phyloP scores from a whole-genome alignment of 23 red algal genomes.

The Chondrus crispus region DNA sequence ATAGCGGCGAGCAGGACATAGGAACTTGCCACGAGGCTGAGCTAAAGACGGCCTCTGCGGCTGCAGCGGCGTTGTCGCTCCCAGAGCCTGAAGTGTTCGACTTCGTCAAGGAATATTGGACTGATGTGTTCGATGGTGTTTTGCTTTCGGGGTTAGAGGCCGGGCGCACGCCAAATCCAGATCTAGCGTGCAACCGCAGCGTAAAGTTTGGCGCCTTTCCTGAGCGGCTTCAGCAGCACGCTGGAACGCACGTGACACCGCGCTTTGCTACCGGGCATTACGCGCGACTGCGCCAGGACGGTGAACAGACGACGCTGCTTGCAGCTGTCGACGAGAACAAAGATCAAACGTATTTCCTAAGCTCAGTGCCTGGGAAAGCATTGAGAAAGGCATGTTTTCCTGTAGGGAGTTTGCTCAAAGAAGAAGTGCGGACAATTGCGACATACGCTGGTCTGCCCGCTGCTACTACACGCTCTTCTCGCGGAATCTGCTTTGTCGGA shows the following conservation, averaged over 20 bases:
- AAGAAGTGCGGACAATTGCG: slow-evolving; percentile 50
- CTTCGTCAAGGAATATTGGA: slow-evolving; percentile 76
- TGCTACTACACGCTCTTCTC: slow-evolving; percentile 28
- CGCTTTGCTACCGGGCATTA: slow-evolving; percentile 80
- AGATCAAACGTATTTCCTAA: slow-evolving; percentile 90
- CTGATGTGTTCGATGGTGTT: slow-evolving; percentile 63
- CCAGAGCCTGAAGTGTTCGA: slow-evolving; percentile 43
- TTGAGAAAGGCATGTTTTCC: slow-evolving; percentile 53
- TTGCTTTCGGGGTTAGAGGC: slow-evolving; percentile 29
- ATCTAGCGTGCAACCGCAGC: slow-evolving; percentile 75
- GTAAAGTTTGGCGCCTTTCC: slow-evolving; percentile 85
- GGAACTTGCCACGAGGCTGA: slow-evolving; percentile 55
- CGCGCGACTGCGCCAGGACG: slow-evolving; percentile 4
- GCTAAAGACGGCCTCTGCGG: slow-evolving; percentile 17
- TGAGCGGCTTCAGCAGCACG: neutral
- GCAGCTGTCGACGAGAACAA: slow-evolving; percentile 47
- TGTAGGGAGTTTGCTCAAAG: slow-evolving; percentile 60
- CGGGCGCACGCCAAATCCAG: slow-evolving; percentile 67
- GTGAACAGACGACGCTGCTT: neutral
- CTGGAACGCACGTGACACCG: neutral
- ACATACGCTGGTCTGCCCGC: slow-evolving; percentile 27
- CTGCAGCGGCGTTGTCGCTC: slow-evolving; percentile 11
- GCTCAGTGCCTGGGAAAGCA: slow-evolving; percentile 13
- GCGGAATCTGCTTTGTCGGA: slow-evolving; percentile 90
- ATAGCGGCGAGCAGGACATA: slow-evolving; percentile 20